Evolutionary conservation across 2,329 filamentous ascomycete species (phyloP).

Genomic region (Fusarium sp.): DNA sequence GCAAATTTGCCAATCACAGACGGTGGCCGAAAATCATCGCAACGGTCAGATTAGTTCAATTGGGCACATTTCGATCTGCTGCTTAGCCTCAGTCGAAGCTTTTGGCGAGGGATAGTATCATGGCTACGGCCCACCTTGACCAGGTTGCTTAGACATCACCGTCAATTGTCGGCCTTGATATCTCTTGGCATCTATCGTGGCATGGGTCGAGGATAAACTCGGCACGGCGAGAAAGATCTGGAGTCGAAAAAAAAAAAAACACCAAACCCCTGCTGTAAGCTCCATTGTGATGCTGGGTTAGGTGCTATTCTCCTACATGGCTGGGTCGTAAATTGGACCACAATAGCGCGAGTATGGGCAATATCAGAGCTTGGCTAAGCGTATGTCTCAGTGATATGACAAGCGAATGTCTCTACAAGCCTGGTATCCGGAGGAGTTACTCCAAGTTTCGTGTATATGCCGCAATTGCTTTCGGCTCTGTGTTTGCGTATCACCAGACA

Average conservation of each 20-base stretch:
- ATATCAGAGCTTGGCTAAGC: slow-evolving; percentile 35
- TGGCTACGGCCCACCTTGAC: slow-evolving; percentile 16
- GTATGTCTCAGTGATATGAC: slow-evolving; percentile 40
- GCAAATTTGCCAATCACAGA: background rate
- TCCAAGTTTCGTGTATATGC: slow-evolving; percentile 32
- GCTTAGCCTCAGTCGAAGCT: slow-evolving; percentile 3
- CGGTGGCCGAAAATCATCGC: slow-evolving; percentile 3
- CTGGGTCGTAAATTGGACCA: slow-evolving; percentile 37
- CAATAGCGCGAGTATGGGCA: slow-evolving; percentile 23
- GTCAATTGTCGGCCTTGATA: slow-evolving; percentile 23
- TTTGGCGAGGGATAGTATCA: slow-evolving; percentile 11
- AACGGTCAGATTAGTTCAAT: slow-evolving; percentile 2
- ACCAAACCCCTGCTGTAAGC: slow-evolving; percentile 11
- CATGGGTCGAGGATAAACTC: slow-evolving; percentile 12
- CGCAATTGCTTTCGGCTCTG: slow-evolving; percentile 20
- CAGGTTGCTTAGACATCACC: slow-evolving; percentile 30
- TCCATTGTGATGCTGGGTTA: slow-evolving; percentile 20
- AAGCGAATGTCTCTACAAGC: slow-evolving; percentile 4
- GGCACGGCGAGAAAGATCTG: slow-evolving; percentile 20
- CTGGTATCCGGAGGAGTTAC: slow-evolving; percentile 16
- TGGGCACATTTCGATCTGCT: background rate
- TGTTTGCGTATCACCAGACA: slow-evolving; percentile 27
- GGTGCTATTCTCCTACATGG: slow-evolving; percentile 36
- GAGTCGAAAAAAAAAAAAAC: slow-evolving; percentile 6
- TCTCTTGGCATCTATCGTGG: slow-evolving; percentile 31